Evolutionary conservation across 805 yeast genomes (phyloP).

Genomic region (Yarrowia deformans): DNA sequence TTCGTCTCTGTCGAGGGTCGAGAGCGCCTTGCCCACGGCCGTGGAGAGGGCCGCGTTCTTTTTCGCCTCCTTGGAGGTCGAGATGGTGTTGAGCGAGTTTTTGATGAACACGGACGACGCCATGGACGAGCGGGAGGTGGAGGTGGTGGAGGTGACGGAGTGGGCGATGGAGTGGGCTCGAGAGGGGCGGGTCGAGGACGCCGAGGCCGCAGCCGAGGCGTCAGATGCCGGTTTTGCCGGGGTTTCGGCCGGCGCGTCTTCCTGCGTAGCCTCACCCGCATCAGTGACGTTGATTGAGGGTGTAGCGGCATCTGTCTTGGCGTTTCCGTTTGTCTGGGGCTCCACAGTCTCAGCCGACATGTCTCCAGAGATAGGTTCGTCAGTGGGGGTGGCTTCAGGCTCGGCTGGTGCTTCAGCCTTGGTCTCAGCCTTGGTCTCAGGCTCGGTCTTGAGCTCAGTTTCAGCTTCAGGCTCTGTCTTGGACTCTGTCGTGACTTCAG

Average conservation of each 20-base stretch:
- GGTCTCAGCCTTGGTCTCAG: not conserved
- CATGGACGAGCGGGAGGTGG: constrained; percentile 47
- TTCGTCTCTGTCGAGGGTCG: constrained; percentile 43
- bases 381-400: not conserved
- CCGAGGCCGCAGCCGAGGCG: not conserved
- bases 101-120: constrained; percentile 58
- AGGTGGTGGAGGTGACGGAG: constrained; percentile 44
- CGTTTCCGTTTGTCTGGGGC: constrained; percentile 2
- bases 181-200: not conserved
- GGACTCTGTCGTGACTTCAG: not conserved
- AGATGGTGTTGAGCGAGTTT: constrained; percentile 64
- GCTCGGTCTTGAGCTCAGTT: not conserved
- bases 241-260: not conserved
- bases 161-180: constrained; percentile 43
- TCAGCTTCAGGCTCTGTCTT: not conserved
- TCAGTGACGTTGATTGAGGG: not conserved
- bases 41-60: constrained; percentile 54
- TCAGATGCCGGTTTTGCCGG: not conserved
- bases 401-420: not conserved
- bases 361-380: constrained; percentile 1
- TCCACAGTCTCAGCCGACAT: not conserved
- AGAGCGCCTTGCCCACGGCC: constrained; percentile 51
- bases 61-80: constrained; percentile 66
- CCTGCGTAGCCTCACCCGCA: not conserved
- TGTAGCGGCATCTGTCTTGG: not conserved